A percentile compares a stretch with the other conserved stretches of the same genome.
These are phyloP conservation scores for Chlorencoelia australis DNA, from an alignment of 2,329 filamentous ascomycete species.

Conservation along the genomic window DNA sequence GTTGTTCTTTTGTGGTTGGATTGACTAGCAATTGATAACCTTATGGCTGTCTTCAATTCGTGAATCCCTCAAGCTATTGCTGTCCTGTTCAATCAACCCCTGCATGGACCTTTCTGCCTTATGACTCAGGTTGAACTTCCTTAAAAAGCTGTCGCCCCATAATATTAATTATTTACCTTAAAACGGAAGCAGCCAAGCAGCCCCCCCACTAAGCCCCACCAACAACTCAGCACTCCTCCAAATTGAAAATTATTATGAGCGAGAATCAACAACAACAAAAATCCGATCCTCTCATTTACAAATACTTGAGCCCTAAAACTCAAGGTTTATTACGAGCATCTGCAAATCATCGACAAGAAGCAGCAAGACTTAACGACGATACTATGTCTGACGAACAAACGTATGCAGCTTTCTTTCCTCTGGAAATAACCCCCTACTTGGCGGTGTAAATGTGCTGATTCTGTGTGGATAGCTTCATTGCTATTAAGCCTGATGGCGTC, in stretches of 20 bases:
- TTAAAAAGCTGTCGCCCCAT: too few species aligned
- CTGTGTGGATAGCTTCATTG: conserved; percentile 82
- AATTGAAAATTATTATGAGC: conserved; percentile 15
- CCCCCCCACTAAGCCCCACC: conserved; percentile 11
- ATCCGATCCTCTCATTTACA: conserved; percentile 34
- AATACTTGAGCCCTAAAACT: conserved; percentile 38
- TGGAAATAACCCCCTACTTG: too few species aligned
- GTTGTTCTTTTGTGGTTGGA: too few species aligned
- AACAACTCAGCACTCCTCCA: conserved; percentile 7
- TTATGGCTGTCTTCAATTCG: conserved; percentile 12
- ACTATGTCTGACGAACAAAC: conserved; percentile 78
- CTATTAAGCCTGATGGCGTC: conserved; percentile 99
- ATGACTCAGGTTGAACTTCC: too few species aligned
- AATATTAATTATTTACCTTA: too few species aligned
- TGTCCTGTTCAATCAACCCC: too few species aligned
- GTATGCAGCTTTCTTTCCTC: conserved; percentile 37
- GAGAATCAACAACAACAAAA: conserved; percentile 16
- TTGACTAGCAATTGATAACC: conserved; percentile 12
- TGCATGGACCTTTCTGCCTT: too few species aligned
- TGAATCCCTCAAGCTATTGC: too few species aligned
- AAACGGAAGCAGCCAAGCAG: conserved; percentile 3
- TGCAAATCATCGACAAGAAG: conserved; percentile 26
- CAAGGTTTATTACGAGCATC: conserved; percentile 31
- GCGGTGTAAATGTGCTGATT: too few species aligned
- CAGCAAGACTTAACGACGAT: conserved; percentile 29